Base-by-base conservation (phyloP, 2,329 filamentous ascomycete genomes). In the Didymella keratinophila region DNA sequence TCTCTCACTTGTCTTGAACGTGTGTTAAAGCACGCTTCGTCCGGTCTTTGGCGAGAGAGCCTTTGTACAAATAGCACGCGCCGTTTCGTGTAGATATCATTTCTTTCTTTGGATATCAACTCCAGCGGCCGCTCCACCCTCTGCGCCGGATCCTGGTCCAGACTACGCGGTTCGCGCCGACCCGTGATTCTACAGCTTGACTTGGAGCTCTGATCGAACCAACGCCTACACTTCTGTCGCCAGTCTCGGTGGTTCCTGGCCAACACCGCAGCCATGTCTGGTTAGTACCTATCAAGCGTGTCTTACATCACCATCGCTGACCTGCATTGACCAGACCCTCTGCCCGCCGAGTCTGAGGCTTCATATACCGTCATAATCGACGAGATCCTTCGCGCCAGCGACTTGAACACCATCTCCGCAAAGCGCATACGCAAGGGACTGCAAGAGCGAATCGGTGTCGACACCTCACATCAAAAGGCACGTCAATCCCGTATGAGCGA, bases 391-490 rank as follows among this genome's bases (percentile, higher is more conserved):
- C 81, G 81, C 43, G 77, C 77, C 53, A 86, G 85, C 70, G 86
- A 89, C 68, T 78, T 89, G 28, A 85, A 85, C 63, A 88, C 85
- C 52, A 84, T 89, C 63, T 87, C 87, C 34, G 85, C 86, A 59
- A 89, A 89, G 78, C 81, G 82, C 66, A 88, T 89, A 73, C 84
- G 86, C 64, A 87, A 86, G 74, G 84, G 84, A 27, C 78, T 89
- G 39, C 85, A 88, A 71, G 84, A 84, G 67, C 78, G 78, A 60
- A 82, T 88, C 52, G 82, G 84, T 68, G 80, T 86, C 78, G 86
- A 89, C 74, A 82, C 88, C 65, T 82, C 83, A 51, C 80, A 82
- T 51, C 82, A 87, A 66, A 89, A 89, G 82, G 87, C 87, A 71
- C 51, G 30, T 16, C 49, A n/a, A 32, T 71, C 23, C 14, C 20